Percentiles rank a stretch among this genome's conserved stretches.
Evolutionary conservation across 2,329 filamentous ascomycete species (phyloP).

Genomic region (Paraconiothyrium brasiliense): DNA sequence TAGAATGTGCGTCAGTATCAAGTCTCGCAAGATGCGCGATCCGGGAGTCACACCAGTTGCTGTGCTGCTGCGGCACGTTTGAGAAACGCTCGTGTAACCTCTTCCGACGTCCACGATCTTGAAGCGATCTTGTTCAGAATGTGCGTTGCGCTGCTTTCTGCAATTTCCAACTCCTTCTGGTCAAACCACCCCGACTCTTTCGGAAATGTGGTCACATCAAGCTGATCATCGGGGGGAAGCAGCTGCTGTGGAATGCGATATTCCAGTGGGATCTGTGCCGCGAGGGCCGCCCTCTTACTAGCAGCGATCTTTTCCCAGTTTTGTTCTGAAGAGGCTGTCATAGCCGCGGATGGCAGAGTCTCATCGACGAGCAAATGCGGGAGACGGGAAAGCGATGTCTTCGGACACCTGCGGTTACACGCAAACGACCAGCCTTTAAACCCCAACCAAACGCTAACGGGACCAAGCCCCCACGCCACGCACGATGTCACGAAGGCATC

Average conservation of each 20-base stretch:
- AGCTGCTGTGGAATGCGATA: slow-evolving; percentile 65
- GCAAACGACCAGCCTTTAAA: neutral
- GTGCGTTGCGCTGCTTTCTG: slow-evolving; percentile 52
- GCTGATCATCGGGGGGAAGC: slow-evolving; percentile 63
- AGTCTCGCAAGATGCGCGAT: neutral
- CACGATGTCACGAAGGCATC: neutral
- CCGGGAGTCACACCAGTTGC: slow-evolving; percentile 56
- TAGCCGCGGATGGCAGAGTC: neutral
- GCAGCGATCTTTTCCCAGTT: slow-evolving; percentile 57
- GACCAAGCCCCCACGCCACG: slow-evolving; percentile 2
- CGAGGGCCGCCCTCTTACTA: slow-evolving; percentile 55
- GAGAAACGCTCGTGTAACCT: slow-evolving; percentile 64
- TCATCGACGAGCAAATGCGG: neutral
- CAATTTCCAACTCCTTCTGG: slow-evolving; percentile 61
- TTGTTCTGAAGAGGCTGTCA: slow-evolving; percentile 26
- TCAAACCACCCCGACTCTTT: slow-evolving; percentile 68
- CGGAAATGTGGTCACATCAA: slow-evolving; percentile 67
- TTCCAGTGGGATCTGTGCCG: slow-evolving; percentile 64
- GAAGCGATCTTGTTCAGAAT: slow-evolving; percentile 54
- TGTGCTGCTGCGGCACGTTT: slow-evolving; percentile 65
- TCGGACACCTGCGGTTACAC: neutral
- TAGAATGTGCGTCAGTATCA: neutral
- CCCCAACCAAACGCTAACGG: neutral
- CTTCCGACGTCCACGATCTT: slow-evolving; percentile 60
- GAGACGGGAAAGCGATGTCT: neutral